phyloP scores from a whole-genome alignment of 345 rosid genomes.

The Hypericum perforatum region DNA sequence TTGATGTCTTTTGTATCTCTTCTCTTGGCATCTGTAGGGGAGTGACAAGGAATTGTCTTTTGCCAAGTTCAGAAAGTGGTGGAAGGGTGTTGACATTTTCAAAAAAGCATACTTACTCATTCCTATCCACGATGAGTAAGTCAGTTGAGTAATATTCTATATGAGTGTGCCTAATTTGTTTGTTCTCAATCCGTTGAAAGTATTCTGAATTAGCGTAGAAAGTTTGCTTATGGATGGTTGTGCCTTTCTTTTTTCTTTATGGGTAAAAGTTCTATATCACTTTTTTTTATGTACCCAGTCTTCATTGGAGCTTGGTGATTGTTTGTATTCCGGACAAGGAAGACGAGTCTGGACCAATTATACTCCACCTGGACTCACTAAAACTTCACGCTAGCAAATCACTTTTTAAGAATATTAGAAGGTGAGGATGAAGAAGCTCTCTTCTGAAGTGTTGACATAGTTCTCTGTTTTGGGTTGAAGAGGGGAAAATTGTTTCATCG shows the following conservation, averaged over 20 bases:
- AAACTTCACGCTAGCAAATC: constrained; percentile 53
- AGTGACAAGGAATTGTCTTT: constrained; percentile 48
- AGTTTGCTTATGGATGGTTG: too few relatives aligned
- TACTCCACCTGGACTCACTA: constrained; percentile 89
- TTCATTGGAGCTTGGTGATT: constrained; percentile 94
- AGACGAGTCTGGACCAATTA: constrained; percentile 63
- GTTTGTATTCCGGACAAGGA: constrained; percentile 77
- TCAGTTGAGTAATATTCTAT: neutral
- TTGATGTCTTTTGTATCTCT: neutral
- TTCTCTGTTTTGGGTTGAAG: too few relatives aligned
- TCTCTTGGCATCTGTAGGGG: constrained; percentile 12
- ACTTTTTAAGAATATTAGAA: constrained; percentile 58
- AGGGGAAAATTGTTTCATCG: too few relatives aligned
- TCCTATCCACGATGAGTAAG: constrained; percentile 92
- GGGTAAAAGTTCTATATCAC: neutral
- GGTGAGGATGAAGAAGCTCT: constrained; percentile 34
- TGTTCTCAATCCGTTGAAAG: too few relatives aligned
- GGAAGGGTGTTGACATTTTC: constrained; percentile 81
- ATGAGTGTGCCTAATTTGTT: too few relatives aligned
- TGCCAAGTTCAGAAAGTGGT: constrained; percentile 89
- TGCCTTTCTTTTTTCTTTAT: too few relatives aligned
- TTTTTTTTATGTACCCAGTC: constrained; percentile 34
- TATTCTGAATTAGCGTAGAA: too few relatives aligned
- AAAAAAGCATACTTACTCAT: constrained; percentile 77
- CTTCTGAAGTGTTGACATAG: too few relatives aligned